Conservation (phyloP, 176 grass and related monocot species). For the Zea mays region DNA sequence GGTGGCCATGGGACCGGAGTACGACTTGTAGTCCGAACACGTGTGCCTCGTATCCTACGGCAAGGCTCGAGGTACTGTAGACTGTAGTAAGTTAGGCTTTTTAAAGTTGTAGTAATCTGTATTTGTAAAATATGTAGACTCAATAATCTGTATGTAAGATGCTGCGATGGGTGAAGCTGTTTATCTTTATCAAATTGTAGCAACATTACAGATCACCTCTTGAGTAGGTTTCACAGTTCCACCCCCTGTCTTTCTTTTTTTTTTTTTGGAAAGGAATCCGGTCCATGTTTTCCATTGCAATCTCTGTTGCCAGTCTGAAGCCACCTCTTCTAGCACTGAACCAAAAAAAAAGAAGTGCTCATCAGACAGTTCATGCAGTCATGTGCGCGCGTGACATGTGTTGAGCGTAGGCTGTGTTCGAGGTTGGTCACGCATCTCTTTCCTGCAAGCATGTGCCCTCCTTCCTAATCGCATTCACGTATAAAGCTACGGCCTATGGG, state of each 20-base stretch:
- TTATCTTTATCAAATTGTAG: conserved; percentile 37
- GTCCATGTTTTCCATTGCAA: conserved; percentile 4
- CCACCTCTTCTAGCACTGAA: background rate
- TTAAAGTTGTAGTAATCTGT: conserved; percentile 30
- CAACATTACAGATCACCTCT: conserved; percentile 30
- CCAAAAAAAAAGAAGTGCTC: background rate
- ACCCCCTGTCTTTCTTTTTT: conserved; percentile 1
- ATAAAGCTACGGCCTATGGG: conserved; percentile 25
- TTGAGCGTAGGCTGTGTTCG: conserved; percentile 13
- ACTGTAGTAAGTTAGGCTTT: conserved; percentile 10
- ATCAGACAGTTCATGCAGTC: conserved; percentile 26
- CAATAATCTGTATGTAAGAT: conserved; percentile 66
- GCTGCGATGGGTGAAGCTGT: conserved; percentile 8
- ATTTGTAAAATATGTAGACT: conserved; percentile 51
- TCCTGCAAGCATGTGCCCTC: conserved; percentile 50
- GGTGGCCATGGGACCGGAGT: conserved; percentile 35
- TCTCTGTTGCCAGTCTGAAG: background rate
- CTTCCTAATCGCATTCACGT: conserved; percentile 33
- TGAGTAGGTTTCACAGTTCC: conserved; percentile 6
- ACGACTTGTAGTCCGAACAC: conserved; percentile 44
- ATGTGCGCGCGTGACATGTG: conserved; percentile 22
- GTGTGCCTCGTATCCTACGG: conserved; percentile 14
- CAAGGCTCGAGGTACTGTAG: conserved; percentile 7
- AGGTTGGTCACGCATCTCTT: conserved; percentile 47
- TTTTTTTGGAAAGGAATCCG: background rate